Percentiles rank a stretch among this genome's conserved stretches.
phyloP scores from a whole-genome alignment of 257 asterid species.

The Coffea canephora region DNA sequence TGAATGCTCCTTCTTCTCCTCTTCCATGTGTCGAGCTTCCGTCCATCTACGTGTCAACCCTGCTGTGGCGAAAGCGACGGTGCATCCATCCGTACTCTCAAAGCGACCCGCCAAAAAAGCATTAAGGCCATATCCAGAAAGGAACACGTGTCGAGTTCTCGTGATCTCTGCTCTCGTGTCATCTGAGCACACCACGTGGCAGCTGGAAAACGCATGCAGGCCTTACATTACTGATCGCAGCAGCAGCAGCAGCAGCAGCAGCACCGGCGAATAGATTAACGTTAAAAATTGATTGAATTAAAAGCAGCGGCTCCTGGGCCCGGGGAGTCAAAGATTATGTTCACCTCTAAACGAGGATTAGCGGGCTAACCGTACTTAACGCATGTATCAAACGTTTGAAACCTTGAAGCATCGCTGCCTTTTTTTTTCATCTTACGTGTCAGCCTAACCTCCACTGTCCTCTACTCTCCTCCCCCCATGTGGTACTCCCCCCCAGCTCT shows the following conservation, averaged over 20 bases:
- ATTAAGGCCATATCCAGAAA: not conserved
- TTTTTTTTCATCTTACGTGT: constrained; percentile 41
- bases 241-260: too few relatives aligned
- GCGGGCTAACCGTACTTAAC: constrained; percentile 39
- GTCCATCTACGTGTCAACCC: constrained; percentile 22
- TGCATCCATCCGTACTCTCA: constrained; percentile 34
- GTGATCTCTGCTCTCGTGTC: constrained; percentile 21
- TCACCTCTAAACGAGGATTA: constrained; percentile 32
- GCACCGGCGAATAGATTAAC: not conserved
- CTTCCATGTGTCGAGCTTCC: not conserved
- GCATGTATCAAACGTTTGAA: constrained; percentile 17
- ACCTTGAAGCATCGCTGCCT: constrained; percentile 7
- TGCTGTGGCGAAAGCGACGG: constrained; percentile 26
- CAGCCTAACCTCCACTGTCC: constrained; percentile 22
- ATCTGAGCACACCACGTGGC: constrained; percentile 31
- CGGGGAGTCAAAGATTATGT: constrained; percentile 14
- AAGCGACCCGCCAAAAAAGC: constrained; percentile 10
- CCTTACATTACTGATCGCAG: too few relatives aligned
- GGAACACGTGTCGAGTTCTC: constrained; percentile 25
- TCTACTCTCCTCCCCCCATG: constrained; percentile 41
- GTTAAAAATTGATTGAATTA: not conserved
- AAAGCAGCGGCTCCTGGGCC: not conserved
- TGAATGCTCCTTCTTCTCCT: too few relatives aligned
- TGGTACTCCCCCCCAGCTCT: constrained; percentile 29
- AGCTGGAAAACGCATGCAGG: constrained; percentile 18